These are phyloP conservation scores for Talaromyces liani DNA, from an alignment of 495 filamentous ascomycete genomes.

Conservation along the genomic window DNA sequence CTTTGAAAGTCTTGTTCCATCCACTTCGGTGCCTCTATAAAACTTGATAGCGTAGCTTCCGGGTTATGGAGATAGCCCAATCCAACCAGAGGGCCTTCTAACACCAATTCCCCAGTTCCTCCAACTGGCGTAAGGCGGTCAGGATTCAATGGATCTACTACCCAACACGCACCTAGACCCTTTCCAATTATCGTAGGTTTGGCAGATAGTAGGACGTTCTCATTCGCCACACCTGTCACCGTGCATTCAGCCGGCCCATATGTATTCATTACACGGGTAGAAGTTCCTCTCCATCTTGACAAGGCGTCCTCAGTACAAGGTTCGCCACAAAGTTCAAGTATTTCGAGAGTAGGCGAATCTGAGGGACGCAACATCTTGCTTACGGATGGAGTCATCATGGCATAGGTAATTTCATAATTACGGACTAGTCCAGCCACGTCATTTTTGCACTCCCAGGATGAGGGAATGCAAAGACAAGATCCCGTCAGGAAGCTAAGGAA, in stretches of 20 bases:
- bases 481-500: slow-evolving; percentile 7
- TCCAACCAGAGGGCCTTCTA: slow-evolving; percentile 23
- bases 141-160: slow-evolving; percentile 21
- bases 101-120: slow-evolving; percentile 43
- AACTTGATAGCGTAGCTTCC: slow-evolving; percentile 15
- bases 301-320: slow-evolving; percentile 10
- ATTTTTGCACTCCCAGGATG: slow-evolving; percentile 8
- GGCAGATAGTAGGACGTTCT: neutral
- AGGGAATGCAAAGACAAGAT: slow-evolving; percentile 13
- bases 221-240: neutral
- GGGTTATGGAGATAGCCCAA: slow-evolving; percentile 24
- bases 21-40: slow-evolving; percentile 4
- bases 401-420: neutral
- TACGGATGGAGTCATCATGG: slow-evolving; percentile 13
- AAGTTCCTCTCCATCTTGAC: slow-evolving; percentile 28
- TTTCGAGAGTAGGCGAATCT: slow-evolving; percentile 13
- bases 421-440: slow-evolving; percentile 1
- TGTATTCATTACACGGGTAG: neutral
- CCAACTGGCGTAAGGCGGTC: slow-evolving; percentile 44
- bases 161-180: slow-evolving; percentile 33
- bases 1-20: neutral
- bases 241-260: slow-evolving; percentile 8
- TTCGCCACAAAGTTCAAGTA: slow-evolving; percentile 19
- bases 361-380: slow-evolving; percentile 12
- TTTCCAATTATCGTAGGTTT: slow-evolving; percentile 12